phyloP scores from a whole-genome alignment of 2,329 filamentous ascomycete genomes.

The Pyrenochaeta sp. region DNA sequence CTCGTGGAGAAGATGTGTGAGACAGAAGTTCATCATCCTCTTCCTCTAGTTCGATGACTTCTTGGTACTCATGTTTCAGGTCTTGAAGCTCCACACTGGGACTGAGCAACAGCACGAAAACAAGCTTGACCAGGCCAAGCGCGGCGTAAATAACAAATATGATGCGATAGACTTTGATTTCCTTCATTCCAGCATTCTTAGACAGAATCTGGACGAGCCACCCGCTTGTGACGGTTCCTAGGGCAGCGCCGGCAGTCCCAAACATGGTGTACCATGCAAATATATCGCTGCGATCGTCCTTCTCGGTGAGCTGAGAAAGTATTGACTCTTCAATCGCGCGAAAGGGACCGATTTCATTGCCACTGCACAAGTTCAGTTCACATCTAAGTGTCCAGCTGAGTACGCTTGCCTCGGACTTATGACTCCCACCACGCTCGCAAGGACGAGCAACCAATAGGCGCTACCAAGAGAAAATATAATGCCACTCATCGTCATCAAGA shows the following conservation, averaged over 20 bases:
- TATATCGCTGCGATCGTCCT: constrained; percentile 27
- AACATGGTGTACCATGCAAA: constrained; percentile 38
- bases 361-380: neutral
- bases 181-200: constrained; percentile 27
- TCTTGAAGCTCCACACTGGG: constrained; percentile 36
- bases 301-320: constrained; percentile 27
- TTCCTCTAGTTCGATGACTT: constrained; percentile 27
- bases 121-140: constrained; percentile 44
- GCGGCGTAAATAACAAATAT: constrained; percentile 48
- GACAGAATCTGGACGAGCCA: constrained; percentile 40
- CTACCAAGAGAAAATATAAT: constrained; percentile 26
- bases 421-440: constrained; percentile 33
- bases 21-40: constrained; percentile 30
- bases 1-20: constrained; percentile 2
- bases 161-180: constrained; percentile 37
- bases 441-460: constrained; percentile 31
- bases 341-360: constrained; percentile 41
- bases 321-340: constrained; percentile 38
- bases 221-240: constrained; percentile 33
- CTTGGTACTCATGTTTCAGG: constrained; percentile 7
- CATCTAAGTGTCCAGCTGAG: neutral
- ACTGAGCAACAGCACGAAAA: constrained; percentile 43
- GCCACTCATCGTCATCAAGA: constrained; percentile 31
- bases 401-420: constrained; percentile 23
- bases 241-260: constrained; percentile 20